Evolutionary conservation across 2,329 filamentous ascomycete genomes (phyloP), one percentile per base, ranked within the genome.

Genomic region (Pyricularia pennisetigena): DNA sequence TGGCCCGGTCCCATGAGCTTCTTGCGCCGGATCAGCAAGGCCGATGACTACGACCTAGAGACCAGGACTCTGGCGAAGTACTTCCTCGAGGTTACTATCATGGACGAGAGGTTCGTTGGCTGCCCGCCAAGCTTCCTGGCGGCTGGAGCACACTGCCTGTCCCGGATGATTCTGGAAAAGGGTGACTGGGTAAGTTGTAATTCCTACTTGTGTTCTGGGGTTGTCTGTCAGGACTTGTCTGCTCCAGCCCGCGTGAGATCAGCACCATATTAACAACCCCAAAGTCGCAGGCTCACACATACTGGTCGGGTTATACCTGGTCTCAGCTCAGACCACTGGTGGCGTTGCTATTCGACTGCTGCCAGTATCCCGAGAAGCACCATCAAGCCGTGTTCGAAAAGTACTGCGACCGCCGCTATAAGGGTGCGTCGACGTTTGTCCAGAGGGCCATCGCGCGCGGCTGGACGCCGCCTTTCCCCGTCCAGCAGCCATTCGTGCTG

Each of bases 1-100:
- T 99, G 97, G 77, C 95, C 95, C 68, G 99, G 99, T 80, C 95
- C 95, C 26, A 99, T 99, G 95, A 99, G 99, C 86, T 99, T 99
- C 83, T 84, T 99, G 70, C 88, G 95, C 70, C 89, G 94, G 68
- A 95, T 98, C 79, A 98, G 94, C 88, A 98, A 98, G 82, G 95
- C 95, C 16, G 95, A 99, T 76, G 93, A 97, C 76, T 99, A 98
- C 76, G 94, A 99, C 75, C 83, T 97, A 64, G 94, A 99, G 80
- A 97, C 94, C 12, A 88, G 95, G 54, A 98, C 95, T 5, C 82
- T 99, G 68, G 93, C 95, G 73, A 99, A 99, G 81, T 99, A 99
- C 80, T 97, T 99, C 79, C 84, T 99, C 29, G 95, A 99, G 78
- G 86, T 98, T 68, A 96, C 93, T 54, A 89, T 98, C 77, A 97